phyloP scores from a whole-genome alignment of 108 stramenopile species.

The Skeletonema marinoi region DNA sequence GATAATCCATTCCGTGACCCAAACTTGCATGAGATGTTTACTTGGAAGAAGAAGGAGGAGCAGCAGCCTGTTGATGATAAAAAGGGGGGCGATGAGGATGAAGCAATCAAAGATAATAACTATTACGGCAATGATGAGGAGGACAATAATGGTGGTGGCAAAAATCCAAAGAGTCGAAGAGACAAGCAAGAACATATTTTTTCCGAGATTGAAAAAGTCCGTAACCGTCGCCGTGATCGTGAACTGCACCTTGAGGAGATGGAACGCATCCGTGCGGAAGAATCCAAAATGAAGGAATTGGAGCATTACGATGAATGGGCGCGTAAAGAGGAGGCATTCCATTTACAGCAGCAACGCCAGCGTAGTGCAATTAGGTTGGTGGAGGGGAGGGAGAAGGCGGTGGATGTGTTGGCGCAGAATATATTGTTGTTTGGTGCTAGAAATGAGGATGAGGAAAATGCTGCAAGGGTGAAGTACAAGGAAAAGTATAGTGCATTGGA shows the following conservation, averaged over 20 bases:
- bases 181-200: conserved; percentile 73
- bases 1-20: conserved; percentile 98
- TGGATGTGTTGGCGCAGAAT: conserved; percentile 97
- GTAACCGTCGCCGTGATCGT: conserved; percentile 88
- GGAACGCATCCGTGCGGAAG: conserved; percentile 93
- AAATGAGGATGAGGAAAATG: conserved; percentile 71
- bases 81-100: conserved; percentile 15
- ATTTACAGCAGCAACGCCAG: conserved; percentile 90
- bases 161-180: conserved; percentile 10
- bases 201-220: conserved; percentile 95
- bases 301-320: conserved; percentile 98
- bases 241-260: conserved; percentile 91
- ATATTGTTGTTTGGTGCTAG: conserved; percentile 89
- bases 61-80: background rate
- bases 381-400: conserved; percentile 92
- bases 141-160: background rate
- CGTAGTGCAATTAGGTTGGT: conserved; percentile 92
- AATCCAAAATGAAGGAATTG: conserved; percentile 90
- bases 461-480: conserved; percentile 83
- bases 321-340: conserved; percentile 97
- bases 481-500: conserved; percentile 87
- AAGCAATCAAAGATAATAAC: conserved; percentile 3
- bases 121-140: background rate
- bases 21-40: conserved; percentile 93
- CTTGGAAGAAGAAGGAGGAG: conserved; percentile 94